A percentile compares a stretch with the other conserved stretches of the same genome.
These are phyloP conservation scores for Phaeosphaeria sp. DNA, from an alignment of 2,329 filamentous ascomycete genomes.

Conservation along the genomic window DNA sequence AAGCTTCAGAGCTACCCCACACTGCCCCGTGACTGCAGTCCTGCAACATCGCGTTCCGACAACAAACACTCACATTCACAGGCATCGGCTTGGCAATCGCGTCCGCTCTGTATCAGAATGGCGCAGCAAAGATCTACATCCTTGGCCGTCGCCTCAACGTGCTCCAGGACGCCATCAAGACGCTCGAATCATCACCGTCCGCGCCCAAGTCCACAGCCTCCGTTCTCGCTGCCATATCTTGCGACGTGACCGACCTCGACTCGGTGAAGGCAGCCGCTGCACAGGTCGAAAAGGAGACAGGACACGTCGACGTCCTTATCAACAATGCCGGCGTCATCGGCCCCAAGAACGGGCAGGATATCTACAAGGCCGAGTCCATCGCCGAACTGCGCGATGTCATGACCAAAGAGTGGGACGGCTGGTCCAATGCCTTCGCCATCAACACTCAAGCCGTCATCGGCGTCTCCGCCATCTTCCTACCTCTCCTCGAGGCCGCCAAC, in stretches of 20 bases:
- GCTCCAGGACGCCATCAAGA: conserved; percentile 49
- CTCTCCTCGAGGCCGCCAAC: conserved; percentile 55
- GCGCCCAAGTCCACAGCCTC: conserved; percentile 23
- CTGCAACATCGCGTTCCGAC: neutral
- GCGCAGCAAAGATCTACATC: conserved; percentile 54
- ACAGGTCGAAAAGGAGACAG: conserved; percentile 51
- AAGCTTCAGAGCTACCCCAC: conserved; percentile 34
- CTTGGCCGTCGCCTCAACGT: conserved; percentile 52
- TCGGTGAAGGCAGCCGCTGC: conserved; percentile 52
- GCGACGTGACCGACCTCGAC: conserved; percentile 52
- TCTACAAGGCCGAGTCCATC: conserved; percentile 54
- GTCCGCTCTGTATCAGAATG: conserved; percentile 50
- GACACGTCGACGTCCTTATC: conserved; percentile 60
- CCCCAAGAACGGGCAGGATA: conserved; percentile 49
- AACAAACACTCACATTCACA: conserved; percentile 18
- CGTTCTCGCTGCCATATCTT: conserved; percentile 50
- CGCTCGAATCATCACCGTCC: conserved; percentile 41
- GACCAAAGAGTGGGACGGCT: conserved; percentile 39
- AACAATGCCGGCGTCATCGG: conserved; percentile 60
- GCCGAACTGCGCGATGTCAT: conserved; percentile 53
- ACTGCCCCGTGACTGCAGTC: conserved; percentile 20
- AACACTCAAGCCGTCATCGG: conserved; percentile 55
- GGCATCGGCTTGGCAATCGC: conserved; percentile 51
- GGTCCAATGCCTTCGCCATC: conserved; percentile 50
- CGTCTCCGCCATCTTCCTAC: conserved; percentile 54